Base-by-base conservation (phyloP, 176 grass and related monocot genomes). In the Tuctoria greenei region DNA sequence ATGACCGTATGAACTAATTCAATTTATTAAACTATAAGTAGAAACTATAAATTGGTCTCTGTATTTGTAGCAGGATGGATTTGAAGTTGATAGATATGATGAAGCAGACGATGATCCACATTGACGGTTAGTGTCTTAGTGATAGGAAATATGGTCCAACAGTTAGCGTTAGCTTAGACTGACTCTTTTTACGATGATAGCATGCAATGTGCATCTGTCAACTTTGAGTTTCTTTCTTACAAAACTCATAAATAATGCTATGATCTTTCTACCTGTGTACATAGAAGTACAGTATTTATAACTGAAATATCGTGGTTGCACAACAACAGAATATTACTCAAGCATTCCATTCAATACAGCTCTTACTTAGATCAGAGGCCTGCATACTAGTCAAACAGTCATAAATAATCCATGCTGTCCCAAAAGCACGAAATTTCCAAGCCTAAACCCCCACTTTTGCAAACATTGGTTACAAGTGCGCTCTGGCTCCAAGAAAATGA, bases 381-480 rank as follows among this genome's bases (percentile, higher is more conserved):
- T 10, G 26, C 57, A 75, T 69, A 65, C 72, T 65, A 76, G 46
- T 81, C 78, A 86, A 81, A 81, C 36, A 13, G 66, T 44, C 43
- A 75, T 35, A 75, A 36, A 68, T 6, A 68, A 86, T 64, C 45
- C 56, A 31, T 31, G 31, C 1, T 31, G 66, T 71, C 58, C 58
- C 78, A 71, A 71, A 71, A 49, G 57, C 58, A 47, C 76, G 34
- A 57, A 70, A 65, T 44, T 45, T 76, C 23, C 18, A 23, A 76
- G 39, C 39, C 24, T 40, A 64, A 39, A 70, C 72, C 66, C 31
- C 14, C 45, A 31, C 66, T 82, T 82, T 67, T 25, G 24, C 41
- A 78, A 67, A 64, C 61, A 78, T 58, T 61, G 47, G 47, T 36
- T 81, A n/a, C 66, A 78, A 85, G 61, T 73, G 73, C 37, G 75